phyloP scores from a whole-genome alignment of 371 early-diverging fungal species.

The Chytridium lagenaria region DNA sequence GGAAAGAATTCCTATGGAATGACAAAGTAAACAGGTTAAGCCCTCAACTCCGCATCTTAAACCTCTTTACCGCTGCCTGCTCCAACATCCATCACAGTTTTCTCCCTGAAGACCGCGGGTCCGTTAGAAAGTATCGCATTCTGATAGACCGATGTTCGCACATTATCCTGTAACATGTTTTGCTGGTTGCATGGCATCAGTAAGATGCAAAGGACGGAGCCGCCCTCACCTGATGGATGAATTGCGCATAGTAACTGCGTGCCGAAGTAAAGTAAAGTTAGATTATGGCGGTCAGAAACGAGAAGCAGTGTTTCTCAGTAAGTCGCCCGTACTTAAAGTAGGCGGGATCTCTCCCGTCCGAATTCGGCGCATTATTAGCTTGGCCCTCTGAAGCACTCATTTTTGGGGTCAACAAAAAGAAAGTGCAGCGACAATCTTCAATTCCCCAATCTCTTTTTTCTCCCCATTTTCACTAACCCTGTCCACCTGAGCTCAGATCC shows the following conservation, averaged over 20 bases:
- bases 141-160: constrained; percentile 94
- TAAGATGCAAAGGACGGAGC: neutral
- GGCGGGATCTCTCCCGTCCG: constrained; percentile 44
- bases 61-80: constrained; percentile 69
- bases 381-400: neutral
- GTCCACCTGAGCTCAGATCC: neutral
- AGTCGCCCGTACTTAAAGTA: constrained; percentile 41
- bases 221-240: constrained; percentile 86
- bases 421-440: too few species aligned
- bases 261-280: neutral
- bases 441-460: neutral
- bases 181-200: constrained; percentile 64
- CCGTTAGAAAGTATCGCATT: constrained; percentile 85
- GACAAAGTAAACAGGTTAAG: neutral
- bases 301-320: neutral
- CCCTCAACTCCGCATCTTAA: neutral
- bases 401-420: too few species aligned
- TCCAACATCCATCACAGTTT: constrained; percentile 94
- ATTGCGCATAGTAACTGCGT: constrained; percentile 88
- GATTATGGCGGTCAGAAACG: neutral
- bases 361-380: neutral
- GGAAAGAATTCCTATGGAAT: constrained; percentile 80
- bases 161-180: constrained; percentile 96
- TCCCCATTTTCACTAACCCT: neutral
- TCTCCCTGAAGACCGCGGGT: constrained; percentile 73